Conservation (phyloP, 129 eudicot genomes). For the Escallonia herrerae region DNA sequence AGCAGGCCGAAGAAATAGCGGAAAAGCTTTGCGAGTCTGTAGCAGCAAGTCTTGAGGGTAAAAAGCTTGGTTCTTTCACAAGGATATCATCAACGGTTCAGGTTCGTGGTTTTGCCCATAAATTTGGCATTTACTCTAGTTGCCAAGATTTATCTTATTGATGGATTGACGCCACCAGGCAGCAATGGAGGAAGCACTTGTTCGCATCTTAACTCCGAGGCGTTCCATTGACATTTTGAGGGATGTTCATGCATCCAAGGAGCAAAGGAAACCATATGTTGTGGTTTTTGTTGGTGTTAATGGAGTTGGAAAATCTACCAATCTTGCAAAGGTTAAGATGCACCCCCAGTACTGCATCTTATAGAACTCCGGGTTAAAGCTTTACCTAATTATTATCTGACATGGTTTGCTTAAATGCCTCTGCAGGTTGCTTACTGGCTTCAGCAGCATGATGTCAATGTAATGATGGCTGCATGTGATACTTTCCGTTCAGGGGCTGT, state of each 20-base stretch:
- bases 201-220: conserved; percentile 88
- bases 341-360: not conserved
- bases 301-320: conserved; percentile 98
- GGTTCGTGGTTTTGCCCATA: conserved; percentile 22
- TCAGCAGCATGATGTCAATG: conserved; percentile 79
- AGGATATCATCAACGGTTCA: conserved; percentile 95
- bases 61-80: conserved; percentile 85
- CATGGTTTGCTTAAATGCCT: conserved; percentile 1
- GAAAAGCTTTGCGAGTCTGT: conserved; percentile 95
- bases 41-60: conserved; percentile 92
- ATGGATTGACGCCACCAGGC: conserved; percentile 38
- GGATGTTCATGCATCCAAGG: conserved; percentile 92
- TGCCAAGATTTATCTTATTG: conserved; percentile 8
- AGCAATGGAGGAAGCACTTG: conserved; percentile 99
- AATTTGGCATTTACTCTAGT: not conserved
- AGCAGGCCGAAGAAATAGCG: conserved; percentile 94
- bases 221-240: conserved; percentile 92
- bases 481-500: conserved; percentile 98
- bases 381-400: conserved; percentile 5
- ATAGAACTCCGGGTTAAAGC: not conserved
- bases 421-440: conserved; percentile 97
- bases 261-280: conserved; percentile 90
- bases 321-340: conserved; percentile 79
- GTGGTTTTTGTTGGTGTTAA: conserved; percentile 98
- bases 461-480: conserved; percentile 99